Percentiles rank a stretch among this genome's conserved stretches.
Evolutionary conservation across 805 yeast species (phyloP).

Genomic region (Barnettozyma populi): DNA sequence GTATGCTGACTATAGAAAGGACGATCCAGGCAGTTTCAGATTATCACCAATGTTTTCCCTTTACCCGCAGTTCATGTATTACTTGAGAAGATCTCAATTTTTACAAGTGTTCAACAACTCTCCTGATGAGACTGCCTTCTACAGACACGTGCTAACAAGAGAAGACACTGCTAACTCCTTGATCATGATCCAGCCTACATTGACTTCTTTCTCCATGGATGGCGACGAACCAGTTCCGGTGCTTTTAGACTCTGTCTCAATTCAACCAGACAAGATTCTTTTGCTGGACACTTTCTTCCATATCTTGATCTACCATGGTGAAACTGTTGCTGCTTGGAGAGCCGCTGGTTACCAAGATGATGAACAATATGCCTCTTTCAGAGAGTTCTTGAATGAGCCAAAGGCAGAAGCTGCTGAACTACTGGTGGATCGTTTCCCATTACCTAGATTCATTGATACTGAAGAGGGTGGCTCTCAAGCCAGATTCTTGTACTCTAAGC

Average conservation of each 20-base stretch:
- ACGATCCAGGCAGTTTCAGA: constrained; percentile 76
- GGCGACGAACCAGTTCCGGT: constrained; percentile 91
- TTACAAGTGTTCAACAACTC: constrained; percentile 95
- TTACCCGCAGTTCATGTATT: constrained; percentile 94
- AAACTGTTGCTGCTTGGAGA: constrained; percentile 93
- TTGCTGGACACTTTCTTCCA: constrained; percentile 95
- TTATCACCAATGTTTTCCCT: constrained; percentile 77
- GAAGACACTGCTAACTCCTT: constrained; percentile 91
- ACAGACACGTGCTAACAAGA: constrained; percentile 84
- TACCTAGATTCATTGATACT: constrained; percentile 95
- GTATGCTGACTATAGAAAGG: constrained; percentile 89
- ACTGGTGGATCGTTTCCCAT: constrained; percentile 90
- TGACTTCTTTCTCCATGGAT: constrained; percentile 78
- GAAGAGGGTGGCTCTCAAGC: constrained; percentile 99
- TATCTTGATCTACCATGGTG: constrained; percentile 92
- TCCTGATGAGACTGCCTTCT: constrained; percentile 97
- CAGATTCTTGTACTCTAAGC: constrained; percentile 87
- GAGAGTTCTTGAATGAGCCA: constrained; percentile 81
- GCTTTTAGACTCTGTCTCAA: constrained; percentile 85
- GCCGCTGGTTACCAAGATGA: constrained; percentile 90
- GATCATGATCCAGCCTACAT: constrained; percentile 96
- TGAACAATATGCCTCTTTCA: constrained; percentile 84
- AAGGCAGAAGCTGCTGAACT: constrained; percentile 88
- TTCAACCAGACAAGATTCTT: constrained; percentile 81
- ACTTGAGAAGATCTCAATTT: constrained; percentile 93